Conservation (phyloP, 768 basidiomycete genomes). For the Chlorophyllum brunneum region DNA sequence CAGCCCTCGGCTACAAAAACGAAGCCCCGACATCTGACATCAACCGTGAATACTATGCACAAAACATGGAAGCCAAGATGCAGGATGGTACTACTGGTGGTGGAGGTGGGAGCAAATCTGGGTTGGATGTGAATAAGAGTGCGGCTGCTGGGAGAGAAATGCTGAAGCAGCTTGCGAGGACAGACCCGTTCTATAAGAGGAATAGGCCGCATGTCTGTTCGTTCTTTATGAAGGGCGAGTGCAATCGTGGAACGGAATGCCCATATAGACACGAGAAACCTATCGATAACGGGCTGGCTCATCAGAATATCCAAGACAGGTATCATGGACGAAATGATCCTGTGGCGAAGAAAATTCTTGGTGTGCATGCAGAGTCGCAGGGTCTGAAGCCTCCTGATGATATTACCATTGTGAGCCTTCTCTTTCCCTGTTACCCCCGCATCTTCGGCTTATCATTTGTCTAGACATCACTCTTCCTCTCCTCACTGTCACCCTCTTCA, state of each 20-base stretch:
- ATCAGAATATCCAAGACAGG: conserved; percentile 93
- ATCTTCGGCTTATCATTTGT: neutral
- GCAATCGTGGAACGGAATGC: conserved; percentile 86
- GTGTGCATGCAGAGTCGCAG: conserved; percentile 70
- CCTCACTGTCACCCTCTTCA: conserved; percentile 64
- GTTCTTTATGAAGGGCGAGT: conserved; percentile 95
- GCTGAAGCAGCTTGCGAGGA: conserved; percentile 91
- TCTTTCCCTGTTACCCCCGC: neutral
- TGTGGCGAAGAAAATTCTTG: conserved; percentile 87
- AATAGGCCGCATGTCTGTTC: conserved; percentile 93
- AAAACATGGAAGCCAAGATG: conserved; percentile 87
- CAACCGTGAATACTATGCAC: conserved; percentile 92
- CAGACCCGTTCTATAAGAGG: conserved; percentile 96
- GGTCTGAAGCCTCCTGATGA: conserved; percentile 93
- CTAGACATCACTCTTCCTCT: conserved; percentile 85
- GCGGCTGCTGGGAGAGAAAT: conserved; percentile 90
- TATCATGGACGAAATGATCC: conserved; percentile 93
- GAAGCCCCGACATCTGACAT: conserved; percentile 96
- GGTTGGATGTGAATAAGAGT: conserved; percentile 56
- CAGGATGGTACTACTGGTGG: no score
- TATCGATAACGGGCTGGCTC: conserved; percentile 72
- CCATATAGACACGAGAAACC: conserved; percentile 96
- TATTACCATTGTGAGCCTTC: conserved; percentile 63
- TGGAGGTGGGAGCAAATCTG: conserved; percentile 57
- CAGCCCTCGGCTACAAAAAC: conserved; percentile 79